phyloP scores from a whole-genome alignment of 139 green algal species.

The Chlamydomonas urium region DNA sequence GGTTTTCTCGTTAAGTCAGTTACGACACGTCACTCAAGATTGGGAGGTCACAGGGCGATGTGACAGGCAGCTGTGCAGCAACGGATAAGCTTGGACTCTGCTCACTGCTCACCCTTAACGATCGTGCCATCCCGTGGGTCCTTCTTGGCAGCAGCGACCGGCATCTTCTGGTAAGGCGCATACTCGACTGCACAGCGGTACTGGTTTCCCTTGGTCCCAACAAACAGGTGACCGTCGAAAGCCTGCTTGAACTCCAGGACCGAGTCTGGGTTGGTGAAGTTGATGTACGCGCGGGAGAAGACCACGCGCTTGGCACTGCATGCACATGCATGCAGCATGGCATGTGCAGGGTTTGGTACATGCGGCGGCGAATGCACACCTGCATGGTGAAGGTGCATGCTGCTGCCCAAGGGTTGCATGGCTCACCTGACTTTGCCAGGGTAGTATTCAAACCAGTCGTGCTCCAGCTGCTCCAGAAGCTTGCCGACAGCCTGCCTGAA shows the following conservation, averaged over 20 bases:
- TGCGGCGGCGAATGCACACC: too few relatives aligned
- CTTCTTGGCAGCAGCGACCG: slow-evolving; percentile 33
- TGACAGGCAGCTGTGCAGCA: neutral
- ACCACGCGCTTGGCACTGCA: slow-evolving; percentile 42
- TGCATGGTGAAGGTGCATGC: neutral
- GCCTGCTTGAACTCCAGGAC: slow-evolving; percentile 60
- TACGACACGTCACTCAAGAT: too few relatives aligned
- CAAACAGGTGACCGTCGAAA: slow-evolving; percentile 66
- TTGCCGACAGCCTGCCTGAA: slow-evolving; percentile 38
- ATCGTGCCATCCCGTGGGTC: slow-evolving; percentile 65
- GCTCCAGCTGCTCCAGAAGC: slow-evolving; percentile 26
- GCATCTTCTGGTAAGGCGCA: slow-evolving; percentile 65
- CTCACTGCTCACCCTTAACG: slow-evolving; percentile 48
- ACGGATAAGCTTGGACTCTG: neutral
- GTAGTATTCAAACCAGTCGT: slow-evolving; percentile 65
- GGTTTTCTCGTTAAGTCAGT: neutral
- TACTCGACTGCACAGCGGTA: slow-evolving; percentile 63
- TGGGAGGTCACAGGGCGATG: neutral
- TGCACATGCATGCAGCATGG: neutral
- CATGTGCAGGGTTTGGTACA: neutral
- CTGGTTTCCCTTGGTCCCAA: slow-evolving; percentile 57
- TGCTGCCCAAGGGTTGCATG: neutral
- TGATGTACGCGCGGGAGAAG: slow-evolving; percentile 61
- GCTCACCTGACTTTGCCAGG: slow-evolving; percentile 64
- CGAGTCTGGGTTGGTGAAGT: slow-evolving; percentile 42